Evolutionary conservation across 345 rosid genomes (phyloP).

Genomic region (Sonneratia alba): DNA sequence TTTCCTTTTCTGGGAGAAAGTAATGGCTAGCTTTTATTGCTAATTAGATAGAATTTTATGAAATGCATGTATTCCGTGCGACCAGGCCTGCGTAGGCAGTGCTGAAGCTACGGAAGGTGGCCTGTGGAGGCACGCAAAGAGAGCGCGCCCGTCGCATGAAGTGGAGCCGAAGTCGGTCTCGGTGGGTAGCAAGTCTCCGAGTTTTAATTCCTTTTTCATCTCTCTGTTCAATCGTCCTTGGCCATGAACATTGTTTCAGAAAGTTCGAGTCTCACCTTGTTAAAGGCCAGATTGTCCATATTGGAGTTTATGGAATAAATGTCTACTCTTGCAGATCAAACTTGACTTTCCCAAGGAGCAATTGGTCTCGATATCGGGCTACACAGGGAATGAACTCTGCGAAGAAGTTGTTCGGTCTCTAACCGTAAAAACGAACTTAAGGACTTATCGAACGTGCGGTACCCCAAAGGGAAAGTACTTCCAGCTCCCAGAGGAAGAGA

Average conservation of each 20-base stretch:
- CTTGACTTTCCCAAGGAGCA: background rate
- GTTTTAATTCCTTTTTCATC: background rate
- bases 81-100: background rate
- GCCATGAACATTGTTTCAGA: background rate
- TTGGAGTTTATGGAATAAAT: background rate
- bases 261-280: background rate
- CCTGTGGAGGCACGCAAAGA: background rate
- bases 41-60: background rate
- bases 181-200: background rate
- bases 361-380: background rate
- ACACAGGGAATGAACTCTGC: background rate
- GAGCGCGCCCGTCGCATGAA: background rate
- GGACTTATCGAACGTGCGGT: background rate
- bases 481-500: conserved; percentile 2
- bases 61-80: background rate
- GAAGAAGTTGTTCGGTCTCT: background rate
- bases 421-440: background rate
- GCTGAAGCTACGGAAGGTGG: background rate
- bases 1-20: no score
- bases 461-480: background rate
- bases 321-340: background rate
- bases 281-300: background rate
- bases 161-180: background rate
- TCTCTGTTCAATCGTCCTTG: background rate
- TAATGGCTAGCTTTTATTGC: no score